Evolutionary conservation across 1,139 yeast species (phyloP).

Genomic region (Pichia sp.): DNA sequence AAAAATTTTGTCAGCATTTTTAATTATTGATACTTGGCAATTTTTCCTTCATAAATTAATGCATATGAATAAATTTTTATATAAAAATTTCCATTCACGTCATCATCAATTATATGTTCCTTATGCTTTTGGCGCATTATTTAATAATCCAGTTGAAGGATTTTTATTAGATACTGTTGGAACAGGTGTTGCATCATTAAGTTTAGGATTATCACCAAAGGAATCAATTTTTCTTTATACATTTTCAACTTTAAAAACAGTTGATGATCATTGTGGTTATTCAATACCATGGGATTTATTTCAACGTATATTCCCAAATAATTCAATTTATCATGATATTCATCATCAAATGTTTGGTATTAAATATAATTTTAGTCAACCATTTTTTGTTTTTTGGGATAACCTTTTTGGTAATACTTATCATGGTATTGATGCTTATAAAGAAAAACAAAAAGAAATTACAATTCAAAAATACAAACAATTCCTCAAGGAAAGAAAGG

Average conservation of each 20-base stretch:
- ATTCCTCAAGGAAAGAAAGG: constrained; percentile 45
- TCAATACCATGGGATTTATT: constrained; percentile 85
- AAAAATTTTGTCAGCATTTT: constrained; percentile 57
- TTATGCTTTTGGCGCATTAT: constrained; percentile 92
- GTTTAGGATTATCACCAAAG: constrained; percentile 62
- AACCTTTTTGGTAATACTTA: constrained; percentile 62
- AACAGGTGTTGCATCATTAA: constrained; percentile 72
- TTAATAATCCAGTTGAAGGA: constrained; percentile 92
- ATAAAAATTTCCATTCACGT: constrained; percentile 81
- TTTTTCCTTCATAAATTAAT: constrained; percentile 80
- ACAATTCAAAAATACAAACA: constrained; percentile 58
- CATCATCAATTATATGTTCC: constrained; percentile 95
- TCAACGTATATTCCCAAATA: constrained; percentile 87
- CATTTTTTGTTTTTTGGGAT: constrained; percentile 96
- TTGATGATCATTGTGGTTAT: constrained; percentile 97
- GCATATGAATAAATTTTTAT: constrained; percentile 76
- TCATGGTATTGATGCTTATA: constrained; percentile 56
- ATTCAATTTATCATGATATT: constrained; percentile 92
- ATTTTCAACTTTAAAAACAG: constrained; percentile 91
- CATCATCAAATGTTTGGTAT: constrained; percentile 97
- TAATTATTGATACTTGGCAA: constrained; percentile 91
- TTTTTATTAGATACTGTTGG: constrained; percentile 87
- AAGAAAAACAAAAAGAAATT: constrained; percentile 48
- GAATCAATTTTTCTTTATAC: constrained; percentile 71
- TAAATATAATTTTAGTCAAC: constrained; percentile 92